A percentile compares a stretch with the other conserved stretches of the same genome.
Conservation (phyloP, 2,329 filamentous ascomycete species). For the Simplicillium aogashimaense region DNA sequence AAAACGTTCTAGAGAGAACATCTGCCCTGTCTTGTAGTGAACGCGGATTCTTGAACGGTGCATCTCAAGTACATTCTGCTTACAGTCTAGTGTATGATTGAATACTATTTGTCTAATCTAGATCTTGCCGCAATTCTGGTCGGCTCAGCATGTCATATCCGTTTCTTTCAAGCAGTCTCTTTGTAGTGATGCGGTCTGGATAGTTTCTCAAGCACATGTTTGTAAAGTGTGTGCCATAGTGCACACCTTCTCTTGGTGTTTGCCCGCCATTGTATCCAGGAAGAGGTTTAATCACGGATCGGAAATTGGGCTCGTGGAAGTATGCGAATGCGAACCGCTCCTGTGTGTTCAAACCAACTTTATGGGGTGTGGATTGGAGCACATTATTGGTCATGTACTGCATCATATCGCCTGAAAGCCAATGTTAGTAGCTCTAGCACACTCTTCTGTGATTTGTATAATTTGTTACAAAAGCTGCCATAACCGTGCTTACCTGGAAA, state of each 20-base stretch:
- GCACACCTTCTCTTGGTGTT: slow-evolving; percentile 25
- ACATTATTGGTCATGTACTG: slow-evolving; percentile 36
- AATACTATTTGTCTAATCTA: background rate
- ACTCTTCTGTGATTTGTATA: too few relatives aligned
- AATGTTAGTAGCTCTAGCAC: slow-evolving; percentile 7
- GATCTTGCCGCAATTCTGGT: slow-evolving; percentile 3
- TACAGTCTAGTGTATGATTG: background rate
- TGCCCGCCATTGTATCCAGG: slow-evolving; percentile 23
- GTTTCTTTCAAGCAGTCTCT: slow-evolving; percentile 22
- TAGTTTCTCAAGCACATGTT: slow-evolving; percentile 41
- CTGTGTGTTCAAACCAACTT: slow-evolving; percentile 36
- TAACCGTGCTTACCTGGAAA: slow-evolving; percentile 28
- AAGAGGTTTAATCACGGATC: slow-evolving; percentile 31
- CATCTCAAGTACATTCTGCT: background rate
- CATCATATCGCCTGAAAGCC: slow-evolving; percentile 33
- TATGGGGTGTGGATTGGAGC: slow-evolving; percentile 37
- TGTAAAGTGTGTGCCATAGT: slow-evolving; percentile 42
- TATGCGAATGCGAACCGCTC: slow-evolving; percentile 40
- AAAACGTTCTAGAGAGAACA: slow-evolving; percentile 7
- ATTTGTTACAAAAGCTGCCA: background rate
- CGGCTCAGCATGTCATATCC: slow-evolving; percentile 11
- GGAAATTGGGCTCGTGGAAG: slow-evolving; percentile 41
- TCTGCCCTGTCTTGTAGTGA: background rate
- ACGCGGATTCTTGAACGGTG: slow-evolving; percentile 3
- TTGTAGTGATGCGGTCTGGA: slow-evolving; percentile 33